Base-by-base conservation (phyloP, 2,329 filamentous ascomycete species). In the Cucurbitaria berberidis region DNA sequence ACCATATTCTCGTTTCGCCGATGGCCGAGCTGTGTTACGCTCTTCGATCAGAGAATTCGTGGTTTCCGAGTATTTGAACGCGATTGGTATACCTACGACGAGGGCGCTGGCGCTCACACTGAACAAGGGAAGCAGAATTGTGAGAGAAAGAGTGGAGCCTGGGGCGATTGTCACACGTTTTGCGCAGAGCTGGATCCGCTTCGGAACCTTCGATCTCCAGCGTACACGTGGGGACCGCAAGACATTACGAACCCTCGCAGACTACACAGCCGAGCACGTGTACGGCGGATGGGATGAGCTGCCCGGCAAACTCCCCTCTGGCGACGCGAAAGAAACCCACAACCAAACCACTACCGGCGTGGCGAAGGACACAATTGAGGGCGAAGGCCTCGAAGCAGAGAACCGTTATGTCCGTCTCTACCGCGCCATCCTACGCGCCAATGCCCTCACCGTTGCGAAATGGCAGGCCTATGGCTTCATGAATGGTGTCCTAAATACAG, bases 401-500 rank as follows among this genome's bases (percentile, higher is more conserved):
- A 99, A 99, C 71, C 85, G 93, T 27, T 99, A 95, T 73, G 82
- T 89, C 0, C 84, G 93, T 15, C 79, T 99, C 1, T 99, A 96
- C 74, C 87, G 95, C 30, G 92, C 96, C 68, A 87, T 99, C 50
- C 87, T 87, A 3, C 86, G 91, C 36, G 85, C 90, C 27, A 99
- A 97, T 70, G 95, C 95, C 1, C 81, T 83, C 53, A 96, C 90
- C 0, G 93, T 98, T 1, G 95, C 95, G 10, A 85, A 89, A 62
- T 98, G 95, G 93, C 96, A 99, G 78, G 92, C 91, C 0, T 98
- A 98, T 69, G 95, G 91, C n/a, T 99, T 99, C 78, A 98, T 96
- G 83, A 99, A 99, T 68, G 95, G 95, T 40, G 95, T 99, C 3
- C 81, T 99, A 52, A 99, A 99, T 76, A 98, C 95, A 0, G 95